Percentiles rank a stretch among this genome's conserved stretches.
These are phyloP conservation scores for Chytriomyces sp. DNA, from an alignment of 192 early-diverging fungal species.

Conservation along the genomic window DNA sequence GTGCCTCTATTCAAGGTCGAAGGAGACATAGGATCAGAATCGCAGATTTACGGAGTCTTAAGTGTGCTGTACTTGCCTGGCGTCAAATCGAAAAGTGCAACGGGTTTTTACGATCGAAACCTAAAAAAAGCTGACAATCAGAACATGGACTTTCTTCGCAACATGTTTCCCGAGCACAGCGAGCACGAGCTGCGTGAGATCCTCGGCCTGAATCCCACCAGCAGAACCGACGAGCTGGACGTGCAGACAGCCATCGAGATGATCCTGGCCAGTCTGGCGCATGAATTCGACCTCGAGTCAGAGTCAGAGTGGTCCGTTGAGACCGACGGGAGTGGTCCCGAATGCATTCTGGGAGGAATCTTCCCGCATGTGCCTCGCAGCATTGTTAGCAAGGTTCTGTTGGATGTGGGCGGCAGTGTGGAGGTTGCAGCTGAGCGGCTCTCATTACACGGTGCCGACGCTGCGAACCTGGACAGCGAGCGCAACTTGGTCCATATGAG, in stretches of 20 bases:
- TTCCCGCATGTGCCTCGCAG: constrained; percentile 4
- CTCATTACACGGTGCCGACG: background rate
- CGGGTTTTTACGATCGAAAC: background rate
- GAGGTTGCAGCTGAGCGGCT: constrained; percentile 6
- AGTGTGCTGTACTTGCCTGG: background rate
- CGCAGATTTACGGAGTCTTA: background rate
- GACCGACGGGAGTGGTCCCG: background rate
- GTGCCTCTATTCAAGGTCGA: too few relatives aligned
- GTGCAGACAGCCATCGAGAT: constrained; percentile 17
- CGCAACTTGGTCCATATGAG: background rate
- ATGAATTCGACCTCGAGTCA: background rate
- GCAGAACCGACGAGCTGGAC: background rate
- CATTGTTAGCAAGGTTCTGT: constrained; percentile 7
- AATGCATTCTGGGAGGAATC: background rate
- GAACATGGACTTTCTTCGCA: background rate
- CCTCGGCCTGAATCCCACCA: background rate
- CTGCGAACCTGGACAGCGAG: background rate
- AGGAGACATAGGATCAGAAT: too few relatives aligned
- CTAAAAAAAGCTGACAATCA: background rate
- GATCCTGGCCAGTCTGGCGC: constrained; percentile 6
- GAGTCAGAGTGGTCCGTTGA: background rate
- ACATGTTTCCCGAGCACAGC: background rate
- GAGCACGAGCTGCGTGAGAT: background rate
- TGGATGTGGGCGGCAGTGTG: background rate
- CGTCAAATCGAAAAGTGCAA: background rate